Evolutionary conservation across 495 filamentous ascomycete species (phyloP), one percentile per base, ranked within the genome.

Genomic region (Neurospora sp.): DNA sequence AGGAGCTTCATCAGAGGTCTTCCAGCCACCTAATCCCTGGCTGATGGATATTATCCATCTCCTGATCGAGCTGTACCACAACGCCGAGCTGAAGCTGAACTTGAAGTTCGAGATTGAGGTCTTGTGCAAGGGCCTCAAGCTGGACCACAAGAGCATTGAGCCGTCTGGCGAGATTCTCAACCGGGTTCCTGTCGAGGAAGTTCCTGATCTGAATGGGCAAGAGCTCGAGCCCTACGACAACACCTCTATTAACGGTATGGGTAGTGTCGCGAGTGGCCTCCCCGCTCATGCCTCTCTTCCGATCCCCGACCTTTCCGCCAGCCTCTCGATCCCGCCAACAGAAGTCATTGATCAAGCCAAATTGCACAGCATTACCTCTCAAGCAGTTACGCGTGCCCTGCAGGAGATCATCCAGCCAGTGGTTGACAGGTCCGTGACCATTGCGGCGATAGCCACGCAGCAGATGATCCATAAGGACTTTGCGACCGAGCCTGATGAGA

Each of bases 91-190:
- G 59, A 98, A 97, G 80, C 86, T 98, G 48, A 97, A 98, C 76
- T 89, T 95, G 41, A 98, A 97, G 77, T 99, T 99, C 76, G 96
- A 98, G 79, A 98, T 99, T 75, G 96, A 99, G 80, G 94, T 98
- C 9, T 86, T 99, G 11, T 98, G 93, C 83, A 96, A 94, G 79
- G 93, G 93, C 38, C 85, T 99, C n/a, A 90, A 91, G 66, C 85
- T 97, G 23, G 92, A 97, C 72, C 90, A 95, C 82, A 96, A 94
- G 80, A 88, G 84, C 48, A 92, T 98, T 71, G 92, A 96, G 72
- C 93, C 94, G 1, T 91, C 94, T 8, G 88, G 90, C 14, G 89
- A 92, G 75, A 93, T 98, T 38, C 88, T 92, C 71, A 89, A 92
- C 71, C 88, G 94, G 69, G 88, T 87, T 66, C 84, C 89, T 9